These are phyloP conservation scores for Olyra latifolia DNA, from an alignment of 176 grass and related monocot species.

Conservation along the genomic window DNA sequence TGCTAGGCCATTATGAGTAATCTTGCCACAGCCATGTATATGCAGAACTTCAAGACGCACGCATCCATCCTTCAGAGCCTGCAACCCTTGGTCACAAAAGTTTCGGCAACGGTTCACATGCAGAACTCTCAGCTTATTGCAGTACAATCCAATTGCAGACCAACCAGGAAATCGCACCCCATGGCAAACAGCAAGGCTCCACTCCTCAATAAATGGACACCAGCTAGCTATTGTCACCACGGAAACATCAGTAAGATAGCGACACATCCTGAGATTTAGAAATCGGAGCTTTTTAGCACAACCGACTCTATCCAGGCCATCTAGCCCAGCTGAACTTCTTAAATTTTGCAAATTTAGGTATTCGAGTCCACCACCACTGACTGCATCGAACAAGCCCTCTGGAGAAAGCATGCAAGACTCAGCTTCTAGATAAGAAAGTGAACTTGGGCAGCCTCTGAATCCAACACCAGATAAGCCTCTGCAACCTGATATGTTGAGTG, in stretches of 20 bases:
- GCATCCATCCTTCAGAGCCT: slow-evolving; percentile 60
- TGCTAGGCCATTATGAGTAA: slow-evolving; percentile 54
- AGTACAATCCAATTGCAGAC: slow-evolving; percentile 60
- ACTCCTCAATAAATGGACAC: slow-evolving; percentile 77
- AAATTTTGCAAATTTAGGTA: slow-evolving; percentile 74
- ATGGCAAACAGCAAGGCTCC: slow-evolving; percentile 78
- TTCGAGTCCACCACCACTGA: slow-evolving; percentile 56
- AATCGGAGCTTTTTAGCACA: slow-evolving; percentile 52
- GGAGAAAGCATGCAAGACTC: slow-evolving; percentile 76
- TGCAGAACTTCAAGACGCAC: slow-evolving; percentile 55
- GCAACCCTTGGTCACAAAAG: slow-evolving; percentile 63
- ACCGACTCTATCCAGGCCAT: slow-evolving; percentile 52
- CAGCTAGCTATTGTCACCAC: slow-evolving; percentile 65
- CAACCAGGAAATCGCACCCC: slow-evolving; percentile 67
- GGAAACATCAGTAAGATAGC: slow-evolving; percentile 56
- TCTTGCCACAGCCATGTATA: slow-evolving; percentile 54
- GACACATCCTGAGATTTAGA: slow-evolving; percentile 76
- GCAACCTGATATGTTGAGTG: slow-evolving; percentile 64
- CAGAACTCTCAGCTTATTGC: slow-evolving; percentile 68
- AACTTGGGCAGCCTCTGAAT: slow-evolving; percentile 58
- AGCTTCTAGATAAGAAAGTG: slow-evolving; percentile 73
- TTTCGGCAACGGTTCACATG: slow-evolving; percentile 79
- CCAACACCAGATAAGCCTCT: slow-evolving; percentile 68
- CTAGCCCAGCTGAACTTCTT: slow-evolving; percentile 43
- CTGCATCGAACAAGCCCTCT: slow-evolving; percentile 51